Base-by-base conservation (phyloP, 2,329 filamentous ascomycete species). In the Fonsecaea erecta region DNA sequence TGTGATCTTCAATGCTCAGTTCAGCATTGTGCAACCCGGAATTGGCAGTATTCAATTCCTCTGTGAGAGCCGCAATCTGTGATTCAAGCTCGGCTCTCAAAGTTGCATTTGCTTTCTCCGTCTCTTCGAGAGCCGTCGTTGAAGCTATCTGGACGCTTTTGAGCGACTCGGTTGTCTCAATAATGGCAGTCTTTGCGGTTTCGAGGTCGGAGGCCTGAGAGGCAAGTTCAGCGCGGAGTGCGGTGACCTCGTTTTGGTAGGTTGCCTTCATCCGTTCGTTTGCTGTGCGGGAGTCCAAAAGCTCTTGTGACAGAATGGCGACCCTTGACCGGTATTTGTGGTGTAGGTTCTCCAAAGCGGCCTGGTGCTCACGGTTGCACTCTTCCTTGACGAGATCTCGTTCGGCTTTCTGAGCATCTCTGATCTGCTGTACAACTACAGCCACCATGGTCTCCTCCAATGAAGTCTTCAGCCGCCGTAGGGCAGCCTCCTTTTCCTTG, bases 21-120 rank as follows among this genome's bases (percentile, higher is more conserved):
- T 67, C 59, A n/a, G 67, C 68, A 57, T 40, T 48, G 30, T 66
- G 54, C n/a, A 61, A 89, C 71, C 93, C 88, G 53, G 84, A 78
- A 70, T 87, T 85, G 62, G 87, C 84, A 52, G 84, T 77, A 40
- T 84, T 82, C 9, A 97, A 82, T 67, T 96, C 88, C 18, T 84
- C 81, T 69, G 86, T 88, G 54, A 97, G 81, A n/a, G 84, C 80
- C 0, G 82, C 76, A 58, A 98, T 82, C 74, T 93, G 88, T 70
- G 80, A 79, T 75, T 97, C 91, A 26, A 98, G 84, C 54, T 87
- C 83, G 21, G 82, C 75, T 53, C 52, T 53, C 14, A 70, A 30
- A 2, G 59, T 52, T 5, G 62, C 30, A n/a, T 63, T 63, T 37
- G 57, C 55, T 34, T 67, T 64, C 34, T 69, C 46, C 3, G 68